These are phyloP conservation scores for Globisporangium camurandrum DNA, from an alignment of 352 stramenopile genomes.

Conservation along the genomic window DNA sequence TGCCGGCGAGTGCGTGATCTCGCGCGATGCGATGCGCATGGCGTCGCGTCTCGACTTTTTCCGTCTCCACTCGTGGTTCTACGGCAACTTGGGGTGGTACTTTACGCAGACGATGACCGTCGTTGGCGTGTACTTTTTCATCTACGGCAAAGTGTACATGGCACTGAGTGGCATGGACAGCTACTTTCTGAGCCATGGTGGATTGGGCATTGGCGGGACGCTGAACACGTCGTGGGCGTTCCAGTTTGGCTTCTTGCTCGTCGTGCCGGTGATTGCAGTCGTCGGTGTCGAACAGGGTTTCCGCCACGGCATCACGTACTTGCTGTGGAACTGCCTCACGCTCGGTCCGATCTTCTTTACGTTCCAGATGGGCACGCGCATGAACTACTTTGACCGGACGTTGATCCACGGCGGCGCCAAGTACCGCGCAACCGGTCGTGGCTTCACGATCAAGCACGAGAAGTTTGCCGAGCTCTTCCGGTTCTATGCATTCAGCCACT, in stretches of 20 bases:
- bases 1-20: slow-evolving; percentile 73
- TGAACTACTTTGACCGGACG: slow-evolving; percentile 98
- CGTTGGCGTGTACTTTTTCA: slow-evolving; percentile 96
- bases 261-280: slow-evolving; percentile 92
- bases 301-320: slow-evolving; percentile 86
- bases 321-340: slow-evolving; percentile 94
- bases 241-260: slow-evolving; percentile 95
- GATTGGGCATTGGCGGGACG: slow-evolving; percentile 91
- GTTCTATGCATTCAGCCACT: slow-evolving; percentile 97
- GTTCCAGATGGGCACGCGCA: slow-evolving; percentile 98
- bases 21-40: slow-evolving; percentile 77
- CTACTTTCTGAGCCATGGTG: slow-evolving; percentile 88
- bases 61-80: slow-evolving; percentile 84
- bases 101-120: slow-evolving; percentile 97
- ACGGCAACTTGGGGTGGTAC: slow-evolving; percentile 98
- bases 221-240: slow-evolving; percentile 95
- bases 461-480: slow-evolving; percentile 96
- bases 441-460: slow-evolving; percentile 98
- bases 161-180: slow-evolving; percentile 90
- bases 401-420: slow-evolving; percentile 96
- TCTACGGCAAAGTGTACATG: slow-evolving; percentile 96
- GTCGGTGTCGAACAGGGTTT: slow-evolving; percentile 96
- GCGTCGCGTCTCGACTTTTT: slow-evolving; percentile 41
- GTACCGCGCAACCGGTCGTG: slow-evolving; percentile 96
- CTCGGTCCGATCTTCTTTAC: slow-evolving; percentile 99